Conservation (phyloP, 2,329 filamentous ascomycete genomes). For the Blumeria graminis region DNA sequence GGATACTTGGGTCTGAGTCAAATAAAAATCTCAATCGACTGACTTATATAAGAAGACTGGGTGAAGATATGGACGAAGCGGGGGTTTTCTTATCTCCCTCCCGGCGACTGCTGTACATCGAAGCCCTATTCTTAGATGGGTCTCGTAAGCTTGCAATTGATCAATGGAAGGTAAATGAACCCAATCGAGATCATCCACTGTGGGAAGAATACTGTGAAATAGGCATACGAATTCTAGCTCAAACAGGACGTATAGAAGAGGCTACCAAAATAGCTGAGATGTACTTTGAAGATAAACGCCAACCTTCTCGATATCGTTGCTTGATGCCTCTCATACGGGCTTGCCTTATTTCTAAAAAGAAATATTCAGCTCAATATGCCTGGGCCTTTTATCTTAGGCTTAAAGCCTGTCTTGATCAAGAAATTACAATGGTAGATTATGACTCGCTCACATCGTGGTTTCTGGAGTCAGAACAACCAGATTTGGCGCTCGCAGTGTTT, state of each 20-base stretch:
- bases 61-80: slow-evolving; percentile 38
- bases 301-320: slow-evolving; percentile 27
- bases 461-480: slow-evolving; percentile 36
- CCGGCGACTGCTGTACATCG: slow-evolving; percentile 42
- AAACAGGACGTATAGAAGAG: slow-evolving; percentile 29
- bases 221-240: slow-evolving; percentile 39
- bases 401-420: slow-evolving; percentile 30
- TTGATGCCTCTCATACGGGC: slow-evolving; percentile 46
- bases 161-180: slow-evolving; percentile 17
- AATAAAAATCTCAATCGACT: slow-evolving; percentile 29
- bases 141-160: slow-evolving; percentile 19
- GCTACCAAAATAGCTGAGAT: slow-evolving; percentile 31
- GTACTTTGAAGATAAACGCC: slow-evolving; percentile 21
- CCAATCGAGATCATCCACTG: slow-evolving; percentile 6
- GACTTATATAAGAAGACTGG: slow-evolving; percentile 33
- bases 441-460: slow-evolving; percentile 51
- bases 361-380: slow-evolving; percentile 27
- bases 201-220: slow-evolving; percentile 31
- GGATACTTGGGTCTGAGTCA: slow-evolving; percentile 23
- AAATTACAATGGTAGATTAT: slow-evolving; percentile 50
- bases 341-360: slow-evolving; percentile 25
- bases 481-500: slow-evolving; percentile 51
- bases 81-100: slow-evolving; percentile 27
- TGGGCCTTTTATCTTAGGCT: slow-evolving; percentile 45
- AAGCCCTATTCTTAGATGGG: slow-evolving; percentile 40